These are phyloP conservation scores for Stromatinia cepivora DNA, from an alignment of 2,329 filamentous ascomycete genomes.

Conservation along the genomic window DNA sequence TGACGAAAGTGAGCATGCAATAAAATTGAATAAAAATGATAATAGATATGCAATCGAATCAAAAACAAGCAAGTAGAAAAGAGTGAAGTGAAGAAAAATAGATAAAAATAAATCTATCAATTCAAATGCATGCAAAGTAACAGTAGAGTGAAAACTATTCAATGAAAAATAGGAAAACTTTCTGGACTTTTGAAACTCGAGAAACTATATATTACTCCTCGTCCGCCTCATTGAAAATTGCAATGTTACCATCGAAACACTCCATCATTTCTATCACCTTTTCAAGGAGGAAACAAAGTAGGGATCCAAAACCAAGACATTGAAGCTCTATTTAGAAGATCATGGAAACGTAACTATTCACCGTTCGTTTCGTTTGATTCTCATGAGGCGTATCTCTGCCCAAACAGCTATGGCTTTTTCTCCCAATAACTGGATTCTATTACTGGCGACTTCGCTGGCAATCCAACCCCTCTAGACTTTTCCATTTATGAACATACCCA, in stretches of 20 bases:
- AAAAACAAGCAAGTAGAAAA: conserved; percentile 1
- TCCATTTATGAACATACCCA: conserved; percentile 18
- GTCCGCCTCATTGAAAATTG: neutral
- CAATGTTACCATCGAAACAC: neutral
- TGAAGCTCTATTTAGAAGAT: conserved; percentile 8
- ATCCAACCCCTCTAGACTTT: conserved; percentile 25
- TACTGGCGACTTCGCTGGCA: conserved; percentile 22
- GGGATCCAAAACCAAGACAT: conserved; percentile 19
- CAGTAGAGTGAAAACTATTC: conserved; percentile 1
- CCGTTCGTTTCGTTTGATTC: conserved; percentile 14
- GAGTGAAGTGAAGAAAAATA: neutral
- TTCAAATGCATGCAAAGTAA: conserved; percentile 1
- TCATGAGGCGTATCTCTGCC: conserved; percentile 4
- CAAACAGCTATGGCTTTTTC: neutral
- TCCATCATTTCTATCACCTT: conserved; percentile 3
- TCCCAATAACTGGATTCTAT: conserved; percentile 7
- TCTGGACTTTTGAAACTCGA: neutral
- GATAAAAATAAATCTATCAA: neutral
- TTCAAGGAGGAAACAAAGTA: neutral
- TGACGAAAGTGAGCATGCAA: neutral
- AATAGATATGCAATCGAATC: neutral
- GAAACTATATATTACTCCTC: conserved; percentile 15
- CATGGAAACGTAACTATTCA: conserved; percentile 13
- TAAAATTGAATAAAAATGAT: neutral
- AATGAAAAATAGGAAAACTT: neutral